A percentile compares a stretch with the other conserved stretches of the same genome.
phyloP scores from a whole-genome alignment of 306 rosid species.

The Trifolium repens region DNA sequence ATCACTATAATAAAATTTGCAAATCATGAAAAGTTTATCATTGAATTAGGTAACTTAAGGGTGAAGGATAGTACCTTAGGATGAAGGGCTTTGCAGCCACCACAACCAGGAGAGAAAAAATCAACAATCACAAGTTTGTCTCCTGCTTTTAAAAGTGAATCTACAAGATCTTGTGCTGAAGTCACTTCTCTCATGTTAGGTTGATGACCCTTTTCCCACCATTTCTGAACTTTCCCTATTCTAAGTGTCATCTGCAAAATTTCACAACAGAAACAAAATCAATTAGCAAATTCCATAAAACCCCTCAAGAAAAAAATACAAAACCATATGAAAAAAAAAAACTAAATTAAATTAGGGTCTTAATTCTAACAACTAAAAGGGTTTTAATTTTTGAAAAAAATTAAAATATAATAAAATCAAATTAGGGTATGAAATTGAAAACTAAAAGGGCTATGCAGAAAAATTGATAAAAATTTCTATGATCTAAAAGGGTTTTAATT shows the following conservation, averaged over 20 bases:
- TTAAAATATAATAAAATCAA: not conserved
- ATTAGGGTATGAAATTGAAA: too few relatives aligned
- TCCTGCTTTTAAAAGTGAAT: constrained; percentile 72
- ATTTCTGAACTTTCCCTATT: constrained; percentile 70
- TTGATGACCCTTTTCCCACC: constrained; percentile 92
- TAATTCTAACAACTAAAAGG: not conserved
- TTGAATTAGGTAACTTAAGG: not conserved
- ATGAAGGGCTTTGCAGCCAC: constrained; percentile 95
- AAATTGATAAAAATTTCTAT: not conserved
- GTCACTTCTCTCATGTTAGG: constrained; percentile 79
- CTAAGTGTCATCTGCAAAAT: constrained; percentile 52
- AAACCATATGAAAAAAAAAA: not conserved
- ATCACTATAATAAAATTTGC: not conserved
- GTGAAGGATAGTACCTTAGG: constrained; percentile 65
- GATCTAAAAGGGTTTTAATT: constrained; percentile 5
- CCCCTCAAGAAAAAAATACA: constrained; percentile 3
- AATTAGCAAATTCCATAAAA: not conserved
- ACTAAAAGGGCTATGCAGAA: not conserved
- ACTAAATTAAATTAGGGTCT: not conserved
- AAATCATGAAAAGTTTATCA: not conserved
- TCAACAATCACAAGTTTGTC: constrained; percentile 80
- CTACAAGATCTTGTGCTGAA: constrained; percentile 79
- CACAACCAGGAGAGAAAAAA: constrained; percentile 95
- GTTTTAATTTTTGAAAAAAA: not conserved
- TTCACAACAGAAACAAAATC: constrained; percentile 2